Evolutionary conservation across 2,329 filamentous ascomycete genomes (phyloP).

Genomic region (Aspergillus sp.): DNA sequence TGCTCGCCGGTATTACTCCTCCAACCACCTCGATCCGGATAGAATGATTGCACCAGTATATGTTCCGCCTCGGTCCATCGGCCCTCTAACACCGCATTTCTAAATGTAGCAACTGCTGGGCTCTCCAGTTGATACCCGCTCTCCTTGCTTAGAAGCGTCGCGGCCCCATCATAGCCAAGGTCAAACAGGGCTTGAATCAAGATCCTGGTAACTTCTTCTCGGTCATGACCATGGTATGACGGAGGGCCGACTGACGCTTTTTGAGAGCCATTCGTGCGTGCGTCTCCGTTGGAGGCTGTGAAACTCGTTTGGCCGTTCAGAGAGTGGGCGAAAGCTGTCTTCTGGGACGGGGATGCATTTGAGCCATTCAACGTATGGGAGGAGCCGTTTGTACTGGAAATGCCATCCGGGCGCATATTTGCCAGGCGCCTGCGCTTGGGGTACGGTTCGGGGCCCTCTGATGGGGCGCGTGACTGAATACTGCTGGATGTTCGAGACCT

Average conservation of each 20-base stretch:
- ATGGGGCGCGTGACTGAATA: constrained; percentile 27
- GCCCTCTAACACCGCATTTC: constrained; percentile 75
- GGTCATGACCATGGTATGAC: constrained; percentile 79
- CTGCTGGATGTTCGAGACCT: constrained; percentile 27
- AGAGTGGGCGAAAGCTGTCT: constrained; percentile 49
- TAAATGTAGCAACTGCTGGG: constrained; percentile 80
- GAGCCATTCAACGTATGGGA: constrained; percentile 61
- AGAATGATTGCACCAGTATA: constrained; percentile 63
- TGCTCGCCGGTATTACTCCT: constrained; percentile 37
- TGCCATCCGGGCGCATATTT: constrained; percentile 66
- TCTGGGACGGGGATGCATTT: constrained; percentile 46
- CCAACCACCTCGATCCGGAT: constrained; percentile 48
- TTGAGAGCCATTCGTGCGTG: constrained; percentile 42
- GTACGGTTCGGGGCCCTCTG: constrained; percentile 37
- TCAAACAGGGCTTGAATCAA: constrained; percentile 88
- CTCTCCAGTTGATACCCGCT: constrained; percentile 89
- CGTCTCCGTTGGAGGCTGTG: constrained; percentile 38
- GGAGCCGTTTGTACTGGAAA: constrained; percentile 57
- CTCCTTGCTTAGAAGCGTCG: constrained; percentile 71
- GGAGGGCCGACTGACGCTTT: constrained; percentile 34
- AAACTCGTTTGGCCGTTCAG: constrained; percentile 58
- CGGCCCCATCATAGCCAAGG: constrained; percentile 80
- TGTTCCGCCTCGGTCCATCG: constrained; percentile 84
- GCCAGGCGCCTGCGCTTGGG: constrained; percentile 62
- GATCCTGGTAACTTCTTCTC: constrained; percentile 89